Conservation (phyloP, 805 yeast genomes). For the Candida dajiaensis region DNA sequence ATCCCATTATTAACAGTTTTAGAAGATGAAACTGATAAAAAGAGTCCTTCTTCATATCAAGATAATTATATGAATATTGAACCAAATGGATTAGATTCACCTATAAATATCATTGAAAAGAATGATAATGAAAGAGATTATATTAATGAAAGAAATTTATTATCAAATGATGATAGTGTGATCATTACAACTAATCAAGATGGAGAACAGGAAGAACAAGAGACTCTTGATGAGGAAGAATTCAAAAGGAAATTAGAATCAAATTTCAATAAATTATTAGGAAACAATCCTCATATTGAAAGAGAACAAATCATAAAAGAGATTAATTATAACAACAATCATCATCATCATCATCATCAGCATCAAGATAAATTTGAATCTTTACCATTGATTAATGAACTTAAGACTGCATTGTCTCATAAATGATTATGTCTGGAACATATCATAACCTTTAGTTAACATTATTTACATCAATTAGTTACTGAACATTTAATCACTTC, state of each 20-base stretch:
- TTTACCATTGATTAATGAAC: conserved; percentile 13
- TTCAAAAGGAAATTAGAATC: conserved; percentile 3
- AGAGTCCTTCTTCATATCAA: conserved; percentile 17
- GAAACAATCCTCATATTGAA: not conserved
- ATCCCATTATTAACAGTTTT: conserved; percentile 24
- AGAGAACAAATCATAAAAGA: not conserved
- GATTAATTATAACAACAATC: conserved; percentile 8
- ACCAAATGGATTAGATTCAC: conserved; percentile 4
- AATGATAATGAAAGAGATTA: conserved; percentile 7
- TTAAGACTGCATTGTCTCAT: conserved; percentile 4
- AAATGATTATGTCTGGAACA: not conserved
- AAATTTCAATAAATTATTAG: not conserved
- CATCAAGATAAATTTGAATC: conserved; percentile 8
- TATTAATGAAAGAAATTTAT: conserved; percentile 11
- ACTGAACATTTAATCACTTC: no score
- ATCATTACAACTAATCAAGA: conserved; percentile 11
- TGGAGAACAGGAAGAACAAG: not conserved
- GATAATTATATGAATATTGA: conserved; percentile 15
- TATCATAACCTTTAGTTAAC: not conserved
- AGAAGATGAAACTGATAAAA: conserved; percentile 13
- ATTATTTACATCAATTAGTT: no score
- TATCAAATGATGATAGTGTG: conserved; percentile 24
- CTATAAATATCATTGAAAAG: conserved; percentile 1
- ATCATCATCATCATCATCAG: no score
- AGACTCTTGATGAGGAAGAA: not conserved